These are phyloP conservation scores for Fusarium veterinarium DNA, from an alignment of 2,329 filamentous ascomycete genomes.

Conservation along the genomic window DNA sequence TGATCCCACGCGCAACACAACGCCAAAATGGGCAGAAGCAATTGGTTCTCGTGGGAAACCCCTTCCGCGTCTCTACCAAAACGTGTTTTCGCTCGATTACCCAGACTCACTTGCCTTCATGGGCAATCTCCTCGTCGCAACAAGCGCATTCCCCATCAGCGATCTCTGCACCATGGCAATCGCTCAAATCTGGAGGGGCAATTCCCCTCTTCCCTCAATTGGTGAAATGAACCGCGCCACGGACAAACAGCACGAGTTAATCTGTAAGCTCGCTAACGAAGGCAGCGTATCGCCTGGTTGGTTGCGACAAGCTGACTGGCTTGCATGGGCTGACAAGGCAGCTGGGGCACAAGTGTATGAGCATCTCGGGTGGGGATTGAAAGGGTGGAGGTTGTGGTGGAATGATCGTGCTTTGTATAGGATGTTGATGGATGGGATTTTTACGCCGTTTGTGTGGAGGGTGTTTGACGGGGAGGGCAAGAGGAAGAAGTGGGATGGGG, in stretches of 20 bases:
- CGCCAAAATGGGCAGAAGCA: conserved; percentile 37
- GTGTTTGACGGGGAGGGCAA: conserved; percentile 56
- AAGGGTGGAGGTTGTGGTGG: conserved; percentile 57
- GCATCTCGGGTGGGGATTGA: conserved; percentile 54
- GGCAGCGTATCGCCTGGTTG: conserved; percentile 44
- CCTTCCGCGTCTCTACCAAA: conserved; percentile 55
- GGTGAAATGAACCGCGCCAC: conserved; percentile 52
- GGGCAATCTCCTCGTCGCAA: conserved; percentile 51
- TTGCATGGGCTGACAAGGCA: conserved; percentile 54
- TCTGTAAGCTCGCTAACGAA: conserved; percentile 45
- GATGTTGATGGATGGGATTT: conserved; percentile 53
- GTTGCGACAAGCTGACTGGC: conserved; percentile 51
- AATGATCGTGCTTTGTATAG: conserved; percentile 52
- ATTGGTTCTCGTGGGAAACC: conserved; percentile 45
- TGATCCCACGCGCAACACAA: conserved; percentile 43
- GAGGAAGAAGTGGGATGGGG: conserved; percentile 54
- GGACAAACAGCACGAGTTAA: conserved; percentile 49
- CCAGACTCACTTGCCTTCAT: conserved; percentile 59
- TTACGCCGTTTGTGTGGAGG: conserved; percentile 55
- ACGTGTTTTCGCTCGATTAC: conserved; percentile 57
- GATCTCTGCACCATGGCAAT: conserved; percentile 58
- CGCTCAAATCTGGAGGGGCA: conserved; percentile 57
- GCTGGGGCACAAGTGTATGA: conserved; percentile 56
- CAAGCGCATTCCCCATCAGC: conserved; percentile 51
- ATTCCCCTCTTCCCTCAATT: conserved; percentile 50